A percentile compares a stretch with the other conserved stretches of the same genome.
These are phyloP conservation scores for Candida alai DNA, from an alignment of 805 yeast species.

Conservation along the genomic window DNA sequence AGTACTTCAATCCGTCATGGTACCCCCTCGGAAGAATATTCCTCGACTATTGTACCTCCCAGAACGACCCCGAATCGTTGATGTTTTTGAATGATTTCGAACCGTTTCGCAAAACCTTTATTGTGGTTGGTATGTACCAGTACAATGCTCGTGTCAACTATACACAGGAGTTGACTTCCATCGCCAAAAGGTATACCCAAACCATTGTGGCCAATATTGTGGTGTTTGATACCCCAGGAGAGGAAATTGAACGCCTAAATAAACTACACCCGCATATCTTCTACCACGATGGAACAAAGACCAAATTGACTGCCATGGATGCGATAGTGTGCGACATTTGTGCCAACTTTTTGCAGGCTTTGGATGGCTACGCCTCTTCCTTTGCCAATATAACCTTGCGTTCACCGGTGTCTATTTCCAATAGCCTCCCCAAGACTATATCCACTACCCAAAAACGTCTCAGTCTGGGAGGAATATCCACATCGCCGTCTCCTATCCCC, in stretches of 20 bases:
- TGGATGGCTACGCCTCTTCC: constrained; percentile 68
- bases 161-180: constrained; percentile 10
- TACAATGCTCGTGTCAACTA: constrained; percentile 16
- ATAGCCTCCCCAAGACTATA: constrained; percentile 41
- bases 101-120: constrained; percentile 76
- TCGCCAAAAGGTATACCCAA: constrained; percentile 46
- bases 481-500: constrained; percentile 23
- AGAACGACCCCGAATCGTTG: constrained; percentile 53
- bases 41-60: constrained; percentile 48
- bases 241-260: constrained; percentile 9
- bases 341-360: constrained; percentile 53
- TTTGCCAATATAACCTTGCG: constrained; percentile 76
- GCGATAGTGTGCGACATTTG: constrained; percentile 74
- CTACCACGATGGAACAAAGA: constrained; percentile 22
- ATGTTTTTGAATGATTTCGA: constrained; percentile 81
- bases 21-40: constrained; percentile 75
- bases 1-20: constrained; percentile 75
- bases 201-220: constrained; percentile 54
- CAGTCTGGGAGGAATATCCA: constrained; percentile 34
- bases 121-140: constrained; percentile 46
- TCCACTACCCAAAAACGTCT: constrained; percentile 39
- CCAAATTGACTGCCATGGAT: constrained; percentile 38
- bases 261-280: constrained; percentile 15
- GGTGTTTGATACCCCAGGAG: constrained; percentile 47
- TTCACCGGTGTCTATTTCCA: constrained; percentile 69